Evolutionary conservation across 2,329 filamentous ascomycete species (phyloP), one percentile per base, ranked within the genome.

Genomic region (Fusarium napiforme): DNA sequence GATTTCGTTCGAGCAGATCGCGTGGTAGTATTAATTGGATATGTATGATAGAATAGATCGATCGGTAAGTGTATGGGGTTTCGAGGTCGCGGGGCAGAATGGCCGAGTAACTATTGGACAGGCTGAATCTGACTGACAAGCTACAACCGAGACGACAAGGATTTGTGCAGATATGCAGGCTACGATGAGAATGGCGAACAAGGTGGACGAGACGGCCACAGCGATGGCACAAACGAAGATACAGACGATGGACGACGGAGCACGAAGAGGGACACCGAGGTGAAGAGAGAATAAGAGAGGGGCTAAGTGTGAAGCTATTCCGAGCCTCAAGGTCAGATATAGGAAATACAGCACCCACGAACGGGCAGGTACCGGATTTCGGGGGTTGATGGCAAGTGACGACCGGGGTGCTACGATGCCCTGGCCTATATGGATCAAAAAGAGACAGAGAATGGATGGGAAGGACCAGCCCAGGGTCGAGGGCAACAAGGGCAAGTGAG

Each of bases 221-320:
- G 60, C 18, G 53, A 60, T 40, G 53, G 40, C 45, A 49, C 42
- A 52, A 49, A 60, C 42, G 36, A 60, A 55, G 23, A 43, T 60
- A 47, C 55, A 37, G 66, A 70, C n/a, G 59, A 69, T n/a, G 39
- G 39, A 40, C 39, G 56, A 71, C 42, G 62, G 49, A 67, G 59
- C 52, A 66, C 62, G 59, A 45, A 69, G 58, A 70, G 53, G 52
- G 47, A 68, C 69, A 58, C 60, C 61, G 56, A 65, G 61, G 67
- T 63, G 53, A 67, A 72, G 67, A 70, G 62, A 53, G 58, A 37
- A 42, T 60, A 64, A 62, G 58, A 45, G 65, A 70, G 64, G 55
- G 63, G 71, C 64, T 59, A 65, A 65, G 69, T 60, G 60, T 77
- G 77, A 78, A 76, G 77, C 77, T 78, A 78, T 78, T 78, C 77